Conservation (phyloP, 371 early-diverging fungal genomes). For the Nematocida homosporus region DNA sequence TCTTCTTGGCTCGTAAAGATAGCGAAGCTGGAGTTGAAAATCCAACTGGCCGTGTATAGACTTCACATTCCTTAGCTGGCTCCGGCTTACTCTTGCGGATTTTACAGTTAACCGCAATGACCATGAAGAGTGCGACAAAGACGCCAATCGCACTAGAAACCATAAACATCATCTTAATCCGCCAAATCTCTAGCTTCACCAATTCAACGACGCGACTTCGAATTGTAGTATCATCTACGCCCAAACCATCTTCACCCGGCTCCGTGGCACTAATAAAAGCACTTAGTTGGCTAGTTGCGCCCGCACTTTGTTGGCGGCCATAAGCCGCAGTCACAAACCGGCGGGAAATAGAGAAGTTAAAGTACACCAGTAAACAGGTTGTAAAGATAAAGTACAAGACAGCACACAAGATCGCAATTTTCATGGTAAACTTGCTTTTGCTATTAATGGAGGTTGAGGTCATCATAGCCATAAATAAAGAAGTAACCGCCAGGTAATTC, state of each 20-base stretch:
- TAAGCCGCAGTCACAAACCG: no score
- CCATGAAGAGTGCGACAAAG: conserved; percentile 27
- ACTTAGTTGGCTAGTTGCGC: no score
- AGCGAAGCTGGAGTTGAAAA: neutral
- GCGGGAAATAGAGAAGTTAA: conserved; percentile 11
- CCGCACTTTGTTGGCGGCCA: no score
- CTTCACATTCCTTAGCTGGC: conserved; percentile 8
- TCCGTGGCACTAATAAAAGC: no score
- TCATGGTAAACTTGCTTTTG: conserved; percentile 55
- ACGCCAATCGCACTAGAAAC: conserved; percentile 12
- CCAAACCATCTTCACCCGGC: no score
- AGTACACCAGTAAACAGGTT: conserved; percentile 6
- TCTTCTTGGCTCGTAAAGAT: neutral
- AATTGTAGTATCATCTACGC: neutral
- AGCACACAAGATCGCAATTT: conserved; percentile 28
- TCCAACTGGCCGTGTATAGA: conserved; percentile 23
- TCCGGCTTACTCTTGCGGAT: conserved; percentile 17
- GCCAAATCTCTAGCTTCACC: conserved; percentile 12
- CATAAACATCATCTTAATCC: conserved; percentile 1
- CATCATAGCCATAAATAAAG: conserved; percentile 43
- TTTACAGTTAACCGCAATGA: conserved; percentile 36
- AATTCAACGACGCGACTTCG: neutral
- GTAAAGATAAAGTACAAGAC: conserved; percentile 27
- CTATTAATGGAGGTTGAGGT: conserved; percentile 48
- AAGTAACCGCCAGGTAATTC: neutral